Base-by-base conservation (phyloP, 2,329 filamentous ascomycete genomes). In the Lithohypha guttulata region DNA sequence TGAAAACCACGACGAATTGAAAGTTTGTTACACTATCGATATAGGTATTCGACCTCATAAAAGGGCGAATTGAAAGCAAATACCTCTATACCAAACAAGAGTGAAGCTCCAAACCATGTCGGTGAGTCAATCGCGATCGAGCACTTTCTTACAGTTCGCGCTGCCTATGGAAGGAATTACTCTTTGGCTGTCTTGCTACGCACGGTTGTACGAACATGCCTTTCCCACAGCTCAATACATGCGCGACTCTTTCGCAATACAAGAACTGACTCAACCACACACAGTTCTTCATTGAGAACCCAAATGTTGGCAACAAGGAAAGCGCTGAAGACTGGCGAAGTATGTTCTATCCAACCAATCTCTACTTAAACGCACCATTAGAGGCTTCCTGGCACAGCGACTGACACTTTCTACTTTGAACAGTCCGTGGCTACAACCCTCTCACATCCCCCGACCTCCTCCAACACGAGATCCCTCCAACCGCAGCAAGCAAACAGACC, bases 361-460 rank as follows among this genome's bases (percentile, higher is more conserved):
- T 31, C 19, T 32, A 4, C 15, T 30, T 19, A 2, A 28, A 15
- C 15, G 6, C 33, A 21, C 7, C 21, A 23, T 15, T 4, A n/a
- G 13, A 9, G 3, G 13, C 21, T n/a, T n/a, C n/a, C n/a, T n/a
- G n/a, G n/a, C n/a, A 11, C 18, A 42, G 19, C 21, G 11, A 21
- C 18, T 15, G 15, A 26, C 14, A 38, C 41, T 19, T 43, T n/a
- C n/a, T n/a, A n/a, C n/a, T n/a, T n/a, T n/a, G n/a, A 39, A 38
- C 53, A 95, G 89, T 95, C 63, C 70, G 93, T 58, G 86, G 86
- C 52, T 89, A 95, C 71, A 87, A 95, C 64, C 85, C 89, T 56
- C 70, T 96, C 58, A 91, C 94, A 59, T 81, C 84, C 33, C 89
- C 89, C 29, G 80, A 83, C 51, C 76, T 94, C 52, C 81, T 96